A percentile compares a stretch with the other conserved stretches of the same genome.
Evolutionary conservation across 805 yeast species (phyloP).

Genomic region (Starmerella bacillaris): DNA sequence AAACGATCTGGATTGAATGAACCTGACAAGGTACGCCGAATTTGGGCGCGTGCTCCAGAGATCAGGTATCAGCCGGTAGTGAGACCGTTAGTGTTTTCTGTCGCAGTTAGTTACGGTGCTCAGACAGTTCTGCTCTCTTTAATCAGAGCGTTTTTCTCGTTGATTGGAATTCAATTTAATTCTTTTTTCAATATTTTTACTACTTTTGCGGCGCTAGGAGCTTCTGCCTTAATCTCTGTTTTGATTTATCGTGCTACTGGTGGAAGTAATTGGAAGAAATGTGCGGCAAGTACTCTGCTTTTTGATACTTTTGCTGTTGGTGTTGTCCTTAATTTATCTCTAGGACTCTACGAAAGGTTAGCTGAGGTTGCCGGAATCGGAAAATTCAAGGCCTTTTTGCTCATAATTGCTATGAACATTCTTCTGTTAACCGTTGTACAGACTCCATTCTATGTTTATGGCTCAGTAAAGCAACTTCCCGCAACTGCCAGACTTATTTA

Average conservation of each 20-base stretch:
- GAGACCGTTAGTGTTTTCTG: constrained; percentile 15
- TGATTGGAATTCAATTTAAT: constrained; percentile 3
- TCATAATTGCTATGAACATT: constrained; percentile 1
- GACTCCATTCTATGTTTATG: constrained; percentile 16
- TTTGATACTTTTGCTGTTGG: constrained; percentile 12
- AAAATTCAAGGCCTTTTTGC: constrained; percentile 2
- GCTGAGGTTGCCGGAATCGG: background rate
- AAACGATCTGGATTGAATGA: constrained; percentile 18
- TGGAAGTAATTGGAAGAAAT: constrained; percentile 12
- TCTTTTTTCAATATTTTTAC: constrained; percentile 3
- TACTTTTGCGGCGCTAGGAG: constrained; percentile 6
- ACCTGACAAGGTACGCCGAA: constrained; percentile 19
- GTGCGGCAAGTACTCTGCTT: constrained; percentile 8
- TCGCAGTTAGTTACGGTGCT: constrained; percentile 17
- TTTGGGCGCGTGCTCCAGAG: constrained; percentile 19
- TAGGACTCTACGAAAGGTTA: background rate
- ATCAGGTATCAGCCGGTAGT: constrained; percentile 19
- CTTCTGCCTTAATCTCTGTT: constrained; percentile 12
- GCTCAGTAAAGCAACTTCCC: constrained; percentile 13
- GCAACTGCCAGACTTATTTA: constrained; percentile 18
- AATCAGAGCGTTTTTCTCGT: constrained; percentile 3
- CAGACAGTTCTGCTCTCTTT: constrained; percentile 14
- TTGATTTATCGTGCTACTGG: constrained; percentile 18
- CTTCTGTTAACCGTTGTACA: constrained; percentile 11
- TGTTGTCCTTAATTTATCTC: constrained; percentile 6